Evolutionary conservation across 83 land plant species (phyloP).

Genomic region (Thuja plicata): DNA sequence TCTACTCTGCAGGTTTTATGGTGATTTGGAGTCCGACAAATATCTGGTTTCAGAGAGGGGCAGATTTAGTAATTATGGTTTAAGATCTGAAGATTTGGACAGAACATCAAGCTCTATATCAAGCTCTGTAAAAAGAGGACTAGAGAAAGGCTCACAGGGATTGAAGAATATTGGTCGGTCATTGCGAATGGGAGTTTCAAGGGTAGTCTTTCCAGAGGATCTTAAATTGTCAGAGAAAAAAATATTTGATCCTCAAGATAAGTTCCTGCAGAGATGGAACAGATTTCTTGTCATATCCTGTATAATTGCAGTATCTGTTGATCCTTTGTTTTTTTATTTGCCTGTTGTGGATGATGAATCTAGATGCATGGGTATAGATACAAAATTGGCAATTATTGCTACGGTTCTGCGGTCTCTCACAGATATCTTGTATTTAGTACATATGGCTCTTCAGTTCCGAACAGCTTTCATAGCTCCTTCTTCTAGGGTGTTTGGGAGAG

Average conservation of each 20-base stretch:
- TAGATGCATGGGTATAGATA: slow-evolving; percentile 59
- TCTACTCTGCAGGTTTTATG: slow-evolving; percentile 25
- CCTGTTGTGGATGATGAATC: slow-evolving; percentile 38
- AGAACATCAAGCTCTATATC: slow-evolving; percentile 20
- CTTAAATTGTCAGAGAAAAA: slow-evolving; percentile 63
- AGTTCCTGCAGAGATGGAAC: slow-evolving; percentile 67
- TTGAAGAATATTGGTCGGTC: slow-evolving; percentile 63
- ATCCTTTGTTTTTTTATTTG: slow-evolving; percentile 83
- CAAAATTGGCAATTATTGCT: slow-evolving; percentile 43
- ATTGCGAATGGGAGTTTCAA: slow-evolving; percentile 59
- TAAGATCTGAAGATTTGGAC: slow-evolving; percentile 31
- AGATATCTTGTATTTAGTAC: slow-evolving; percentile 76
- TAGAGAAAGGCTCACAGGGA: slow-evolving; percentile 65
- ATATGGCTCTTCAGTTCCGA: slow-evolving; percentile 85
- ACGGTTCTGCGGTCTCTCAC: slow-evolving; percentile 73
- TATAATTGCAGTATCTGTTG: slow-evolving; percentile 72
- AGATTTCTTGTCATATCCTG: slow-evolving; percentile 70
- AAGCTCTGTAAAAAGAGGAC: slow-evolving; percentile 45
- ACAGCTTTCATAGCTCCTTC: slow-evolving; percentile 89
- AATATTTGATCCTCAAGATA: slow-evolving; percentile 82
- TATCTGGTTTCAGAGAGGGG: slow-evolving; percentile 37
- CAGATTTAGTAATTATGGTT: slow-evolving; percentile 32
- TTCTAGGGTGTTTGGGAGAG: slow-evolving; percentile 90
- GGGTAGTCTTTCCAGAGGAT: slow-evolving; percentile 70
- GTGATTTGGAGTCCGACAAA: slow-evolving; percentile 46